These are phyloP conservation scores for Botrytis pseudocinerea DNA, from an alignment of 2,329 filamentous ascomycete species.

Conservation along the genomic window DNA sequence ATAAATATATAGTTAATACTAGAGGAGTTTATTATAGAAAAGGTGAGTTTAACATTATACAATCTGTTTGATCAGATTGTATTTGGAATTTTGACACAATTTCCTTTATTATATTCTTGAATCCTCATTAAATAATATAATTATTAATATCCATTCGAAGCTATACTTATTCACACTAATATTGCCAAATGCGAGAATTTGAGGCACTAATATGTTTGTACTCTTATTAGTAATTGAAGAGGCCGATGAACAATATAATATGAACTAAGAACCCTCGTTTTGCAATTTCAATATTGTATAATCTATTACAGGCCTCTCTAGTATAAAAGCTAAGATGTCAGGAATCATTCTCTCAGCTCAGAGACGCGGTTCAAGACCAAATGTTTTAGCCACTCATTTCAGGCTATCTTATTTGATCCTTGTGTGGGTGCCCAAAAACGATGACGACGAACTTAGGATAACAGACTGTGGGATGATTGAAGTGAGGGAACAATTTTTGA, in stretches of 20 bases:
- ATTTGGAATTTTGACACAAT: slow-evolving; percentile 42
- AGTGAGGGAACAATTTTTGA: too few species aligned
- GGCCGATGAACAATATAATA: slow-evolving; percentile 43
- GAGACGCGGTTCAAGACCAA: slow-evolving; percentile 28
- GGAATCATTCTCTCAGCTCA: slow-evolving; percentile 31
- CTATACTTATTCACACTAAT: slow-evolving; percentile 42
- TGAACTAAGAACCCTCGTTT: slow-evolving; percentile 40
- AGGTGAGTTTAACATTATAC: slow-evolving; percentile 41
- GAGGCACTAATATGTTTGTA: slow-evolving; percentile 43
- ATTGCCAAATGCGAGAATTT: slow-evolving; percentile 42
- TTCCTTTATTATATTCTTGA: slow-evolving; percentile 39
- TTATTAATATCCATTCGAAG: slow-evolving; percentile 47
- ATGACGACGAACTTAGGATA: too few species aligned
- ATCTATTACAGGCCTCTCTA: slow-evolving; percentile 40
- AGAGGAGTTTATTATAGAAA: slow-evolving; percentile 24
- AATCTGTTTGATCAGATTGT: slow-evolving; percentile 38
- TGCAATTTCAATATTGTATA: slow-evolving; percentile 38
- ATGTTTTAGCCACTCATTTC: slow-evolving; percentile 22
- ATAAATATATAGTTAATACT: background rate
- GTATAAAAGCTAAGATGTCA: slow-evolving; percentile 36
- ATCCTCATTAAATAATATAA: slow-evolving; percentile 31
- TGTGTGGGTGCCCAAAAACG: background rate
- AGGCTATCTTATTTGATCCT: slow-evolving; percentile 23
- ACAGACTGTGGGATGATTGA: too few species aligned
- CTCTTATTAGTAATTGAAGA: slow-evolving; percentile 30